Percentiles rank a stretch among this genome's conserved stretches.
phyloP scores from a whole-genome alignment of 768 basidiomycete genomes.

The Hygrocybe coccinea region DNA sequence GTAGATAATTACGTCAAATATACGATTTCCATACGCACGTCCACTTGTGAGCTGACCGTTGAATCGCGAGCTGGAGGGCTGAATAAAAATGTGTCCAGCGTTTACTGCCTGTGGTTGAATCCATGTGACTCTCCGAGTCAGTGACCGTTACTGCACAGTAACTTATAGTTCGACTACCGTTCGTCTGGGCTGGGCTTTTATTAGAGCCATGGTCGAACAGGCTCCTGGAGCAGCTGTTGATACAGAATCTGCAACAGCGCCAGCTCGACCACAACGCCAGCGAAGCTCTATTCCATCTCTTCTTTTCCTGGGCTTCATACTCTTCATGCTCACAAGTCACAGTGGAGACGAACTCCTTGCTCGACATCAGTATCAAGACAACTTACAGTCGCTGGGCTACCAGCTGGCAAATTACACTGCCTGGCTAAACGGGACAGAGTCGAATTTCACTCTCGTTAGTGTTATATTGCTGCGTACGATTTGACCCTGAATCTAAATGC shows the following conservation, averaged over 20 bases:
- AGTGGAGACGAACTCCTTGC: conserved; percentile 63
- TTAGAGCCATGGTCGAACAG: background rate
- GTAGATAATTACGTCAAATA: background rate
- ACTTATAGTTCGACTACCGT: too few relatives aligned
- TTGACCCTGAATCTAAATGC: background rate
- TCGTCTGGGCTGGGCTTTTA: background rate
- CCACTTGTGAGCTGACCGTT: conserved; percentile 55
- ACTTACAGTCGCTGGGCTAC: conserved; percentile 51
- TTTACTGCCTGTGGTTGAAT: conserved; percentile 38
- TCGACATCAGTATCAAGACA: conserved; percentile 61
- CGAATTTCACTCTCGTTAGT: conserved; percentile 64
- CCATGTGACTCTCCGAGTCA: too few relatives aligned
- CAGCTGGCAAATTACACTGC: conserved; percentile 70
- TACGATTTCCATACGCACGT: conserved; percentile 37
- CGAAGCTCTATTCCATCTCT: conserved; percentile 68
- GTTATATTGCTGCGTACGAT: conserved; percentile 1
- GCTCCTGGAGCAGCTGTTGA: conserved; percentile 30
- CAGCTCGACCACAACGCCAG: conserved; percentile 34
- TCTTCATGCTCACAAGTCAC: conserved; percentile 77
- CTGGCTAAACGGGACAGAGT: conserved; percentile 64
- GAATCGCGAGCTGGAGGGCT: conserved; percentile 51
- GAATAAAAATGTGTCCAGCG: conserved; percentile 56
- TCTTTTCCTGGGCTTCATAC: conserved; percentile 65
- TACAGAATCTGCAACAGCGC: conserved; percentile 37
- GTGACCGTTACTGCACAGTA: too few relatives aligned